A percentile compares a stretch with the other conserved stretches of the same genome.
phyloP scores from a whole-genome alignment of 345 rosid species.

The Eucalyptus virginea region DNA sequence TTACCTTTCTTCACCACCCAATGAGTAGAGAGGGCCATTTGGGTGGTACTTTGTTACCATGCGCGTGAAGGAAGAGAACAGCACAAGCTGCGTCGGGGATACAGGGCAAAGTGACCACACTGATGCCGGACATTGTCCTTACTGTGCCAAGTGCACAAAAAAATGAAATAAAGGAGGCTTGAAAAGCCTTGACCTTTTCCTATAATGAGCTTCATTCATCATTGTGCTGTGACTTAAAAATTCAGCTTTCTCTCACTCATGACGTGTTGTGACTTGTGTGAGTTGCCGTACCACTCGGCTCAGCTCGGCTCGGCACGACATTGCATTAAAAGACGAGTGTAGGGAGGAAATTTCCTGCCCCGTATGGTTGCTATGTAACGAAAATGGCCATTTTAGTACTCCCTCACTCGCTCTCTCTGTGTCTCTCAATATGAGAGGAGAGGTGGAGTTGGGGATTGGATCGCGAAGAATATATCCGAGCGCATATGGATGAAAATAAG shows the following conservation, averaged over 20 bases:
- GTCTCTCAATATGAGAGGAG: background rate
- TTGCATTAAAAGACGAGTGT: background rate
- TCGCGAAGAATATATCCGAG: background rate
- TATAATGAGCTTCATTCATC: background rate
- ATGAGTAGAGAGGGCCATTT: background rate
- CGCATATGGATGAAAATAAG: background rate
- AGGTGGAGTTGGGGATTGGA: background rate
- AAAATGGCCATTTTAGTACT: background rate
- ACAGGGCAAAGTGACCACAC: slow-evolving; percentile 22
- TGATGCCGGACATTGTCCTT: background rate
- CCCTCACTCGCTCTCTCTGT: background rate
- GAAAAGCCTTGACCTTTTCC: background rate
- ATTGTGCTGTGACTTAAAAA: background rate
- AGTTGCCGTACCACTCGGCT: background rate
- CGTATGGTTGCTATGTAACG: background rate
- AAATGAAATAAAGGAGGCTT: background rate
- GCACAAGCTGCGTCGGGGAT: slow-evolving; percentile 16
- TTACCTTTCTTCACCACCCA: background rate
- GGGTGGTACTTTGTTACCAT: background rate
- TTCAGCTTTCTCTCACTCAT: background rate
- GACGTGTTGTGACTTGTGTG: background rate
- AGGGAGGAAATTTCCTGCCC: background rate
- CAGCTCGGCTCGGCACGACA: background rate
- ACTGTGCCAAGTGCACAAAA: background rate
- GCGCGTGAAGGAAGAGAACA: background rate